Evolutionary conservation across 345 rosid species (phyloP), one percentile per base, ranked within the genome.

Genomic region (Xanthoceras sorbifolium): DNA sequence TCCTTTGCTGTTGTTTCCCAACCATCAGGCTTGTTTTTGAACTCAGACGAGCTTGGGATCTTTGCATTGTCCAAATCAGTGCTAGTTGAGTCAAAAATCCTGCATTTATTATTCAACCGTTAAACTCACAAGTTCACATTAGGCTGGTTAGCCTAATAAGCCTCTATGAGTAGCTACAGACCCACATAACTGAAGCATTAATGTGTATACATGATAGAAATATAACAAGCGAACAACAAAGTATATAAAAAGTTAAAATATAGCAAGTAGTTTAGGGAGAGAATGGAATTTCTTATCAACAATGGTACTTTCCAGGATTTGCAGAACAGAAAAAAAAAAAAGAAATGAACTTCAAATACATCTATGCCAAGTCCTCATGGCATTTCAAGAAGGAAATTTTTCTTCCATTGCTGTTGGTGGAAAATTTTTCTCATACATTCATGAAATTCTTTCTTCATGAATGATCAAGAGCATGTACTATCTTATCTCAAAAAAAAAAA

Each of bases 1-100:
- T 85, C 87, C 81, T 89, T 93, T 20, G 94, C 79, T 8, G 91
- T 88, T 76, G 98, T 88, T 87, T 96, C 97, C 99, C 99, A 96
- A 23, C 99, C 98, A 81, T 91, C 98, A 15, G 99, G 97, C 85
- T 93, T 96, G 82, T 86, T 91, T 77, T 93, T 90, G 71, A 91
- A 76, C 82, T 90, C 95, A 1, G 91, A 81, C 34, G 92, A 80
- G 86, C 88, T 85, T 12, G 89, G 78, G 5, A 87, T 72, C 73
- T 85, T 84, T 28, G 92, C 54, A 78, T 86, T 84, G 63, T 89
- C 90, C 81, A 89, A 85, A 79, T 93, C 92, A 42, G 81, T 72
- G 28, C 87, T 88, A 48, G 89, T 68, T n/a, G 90, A 76, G 82
- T 92, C 97, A 74, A 96, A 96, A 46, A 93, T 92, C 83, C 98